Percentiles rank a stretch among this genome's conserved stretches.
Evolutionary conservation across 345 rosid species (phyloP).

Genomic region (Populus simonii): DNA sequence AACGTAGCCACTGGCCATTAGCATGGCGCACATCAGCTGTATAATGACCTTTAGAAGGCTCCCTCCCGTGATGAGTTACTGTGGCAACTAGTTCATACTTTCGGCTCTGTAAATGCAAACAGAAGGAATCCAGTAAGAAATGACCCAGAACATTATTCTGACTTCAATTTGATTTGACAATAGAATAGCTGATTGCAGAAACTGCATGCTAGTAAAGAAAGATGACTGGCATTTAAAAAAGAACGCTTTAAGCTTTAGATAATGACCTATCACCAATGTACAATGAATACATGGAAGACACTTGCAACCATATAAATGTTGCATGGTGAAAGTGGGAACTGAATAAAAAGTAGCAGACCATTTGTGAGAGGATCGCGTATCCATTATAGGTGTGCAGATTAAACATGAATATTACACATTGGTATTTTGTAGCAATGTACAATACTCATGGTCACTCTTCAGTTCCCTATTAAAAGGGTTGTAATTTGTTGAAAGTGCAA

Average conservation of each 20-base stretch:
- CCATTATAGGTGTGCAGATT: background rate
- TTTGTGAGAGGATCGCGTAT: background rate
- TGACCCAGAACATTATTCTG: background rate
- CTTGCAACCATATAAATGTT: background rate
- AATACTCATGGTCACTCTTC: background rate
- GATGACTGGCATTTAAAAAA: background rate
- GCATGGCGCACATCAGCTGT: conserved; percentile 71
- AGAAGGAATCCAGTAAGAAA: conserved; percentile 6
- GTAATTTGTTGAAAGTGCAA: background rate
- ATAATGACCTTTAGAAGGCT: conserved; percentile 91
- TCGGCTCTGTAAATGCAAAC: conserved; percentile 49
- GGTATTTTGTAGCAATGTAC: background rate
- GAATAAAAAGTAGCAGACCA: background rate
- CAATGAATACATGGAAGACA: background rate
- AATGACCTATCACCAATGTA: background rate
- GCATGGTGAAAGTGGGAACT: background rate
- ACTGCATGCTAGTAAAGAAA: background rate
- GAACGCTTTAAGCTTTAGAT: background rate
- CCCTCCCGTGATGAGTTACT: conserved; percentile 86
- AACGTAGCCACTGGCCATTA: conserved; percentile 77
- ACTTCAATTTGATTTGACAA: background rate
- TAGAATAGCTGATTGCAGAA: background rate
- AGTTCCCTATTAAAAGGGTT: background rate
- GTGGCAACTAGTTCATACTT: conserved; percentile 92
- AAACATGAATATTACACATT: background rate